Conservation (phyloP, 495 filamentous ascomycete genomes). For the Aspergillus bertholletiae region DNA sequence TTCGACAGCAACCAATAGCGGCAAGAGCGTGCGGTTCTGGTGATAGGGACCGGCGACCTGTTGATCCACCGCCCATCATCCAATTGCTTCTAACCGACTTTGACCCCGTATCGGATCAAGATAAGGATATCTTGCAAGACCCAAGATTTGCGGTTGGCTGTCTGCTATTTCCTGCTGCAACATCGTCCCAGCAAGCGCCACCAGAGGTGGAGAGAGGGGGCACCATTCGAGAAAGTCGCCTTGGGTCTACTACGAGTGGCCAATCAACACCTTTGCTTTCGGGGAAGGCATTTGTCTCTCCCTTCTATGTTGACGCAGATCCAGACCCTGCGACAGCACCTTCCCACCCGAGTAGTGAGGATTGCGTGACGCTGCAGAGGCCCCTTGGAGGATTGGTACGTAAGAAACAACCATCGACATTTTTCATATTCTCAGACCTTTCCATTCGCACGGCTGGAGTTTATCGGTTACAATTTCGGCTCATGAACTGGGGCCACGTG, state of each 20-base stretch:
- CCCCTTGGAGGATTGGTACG: constrained; percentile 8
- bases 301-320: constrained; percentile 39
- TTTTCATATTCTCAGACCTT: constrained; percentile 94
- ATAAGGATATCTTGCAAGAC: constrained; percentile 62
- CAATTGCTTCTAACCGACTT: constrained; percentile 74
- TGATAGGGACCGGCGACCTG: constrained; percentile 86
- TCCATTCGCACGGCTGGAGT: constrained; percentile 83
- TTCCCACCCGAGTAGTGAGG: constrained; percentile 63
- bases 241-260: constrained; percentile 2
- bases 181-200: constrained; percentile 4
- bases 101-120: constrained; percentile 44
- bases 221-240: constrained; percentile 1
- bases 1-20: constrained; percentile 87
- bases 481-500: constrained; percentile 62
- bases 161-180: constrained; percentile 49
- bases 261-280: constrained; percentile 32
- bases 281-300: constrained; percentile 41
- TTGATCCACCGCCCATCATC: constrained; percentile 93
- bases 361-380: constrained; percentile 12
- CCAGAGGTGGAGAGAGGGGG: neutral
- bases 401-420: constrained; percentile 54
- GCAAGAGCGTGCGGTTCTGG: constrained; percentile 93
- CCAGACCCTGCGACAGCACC: constrained; percentile 48
- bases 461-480: constrained; percentile 80
- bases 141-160: constrained; percentile 84